These are phyloP conservation scores for Aspergillus sp. DNA, from an alignment of 2,329 filamentous ascomycete genomes.

Conservation along the genomic window DNA sequence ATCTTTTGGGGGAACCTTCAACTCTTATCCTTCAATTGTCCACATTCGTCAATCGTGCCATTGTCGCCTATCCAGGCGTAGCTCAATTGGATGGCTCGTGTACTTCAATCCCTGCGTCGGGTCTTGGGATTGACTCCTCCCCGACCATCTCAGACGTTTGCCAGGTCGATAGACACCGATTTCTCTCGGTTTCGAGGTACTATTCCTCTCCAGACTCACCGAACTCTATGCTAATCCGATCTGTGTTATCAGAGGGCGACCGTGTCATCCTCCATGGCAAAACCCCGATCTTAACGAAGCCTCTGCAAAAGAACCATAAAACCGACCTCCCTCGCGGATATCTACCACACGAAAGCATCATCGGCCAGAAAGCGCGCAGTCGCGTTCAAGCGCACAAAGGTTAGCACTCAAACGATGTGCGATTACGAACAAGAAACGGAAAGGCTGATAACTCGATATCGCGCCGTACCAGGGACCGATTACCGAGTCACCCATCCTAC, in stretches of 20 bases:
- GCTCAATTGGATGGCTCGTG: constrained; percentile 32
- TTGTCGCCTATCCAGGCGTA: neutral
- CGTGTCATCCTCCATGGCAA: constrained; percentile 41
- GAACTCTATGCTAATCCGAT: neutral
- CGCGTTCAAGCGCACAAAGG: constrained; percentile 57
- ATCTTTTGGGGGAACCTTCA: neutral
- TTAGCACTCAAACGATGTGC: constrained; percentile 10
- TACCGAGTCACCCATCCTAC: constrained; percentile 65
- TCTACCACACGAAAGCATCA: constrained; percentile 56
- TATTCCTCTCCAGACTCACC: neutral
- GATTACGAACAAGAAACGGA: neutral
- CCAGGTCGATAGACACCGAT: constrained; percentile 36
- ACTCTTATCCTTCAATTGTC: neutral
- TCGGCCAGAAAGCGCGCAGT: constrained; percentile 63
- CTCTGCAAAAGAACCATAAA: constrained; percentile 38
- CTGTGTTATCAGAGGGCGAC: constrained; percentile 40
- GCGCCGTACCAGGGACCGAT: constrained; percentile 36
- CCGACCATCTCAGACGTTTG: constrained; percentile 16
- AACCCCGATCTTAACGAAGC: constrained; percentile 42
- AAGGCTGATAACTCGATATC: neutral
- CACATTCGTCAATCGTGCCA: neutral
- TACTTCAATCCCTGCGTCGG: constrained; percentile 33
- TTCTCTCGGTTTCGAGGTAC: constrained; percentile 41
- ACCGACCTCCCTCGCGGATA: constrained; percentile 36
- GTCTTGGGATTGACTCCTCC: constrained; percentile 27